Base-by-base conservation (phyloP, 2,329 filamentous ascomycete genomes). In the Sporothrix globosa region DNA sequence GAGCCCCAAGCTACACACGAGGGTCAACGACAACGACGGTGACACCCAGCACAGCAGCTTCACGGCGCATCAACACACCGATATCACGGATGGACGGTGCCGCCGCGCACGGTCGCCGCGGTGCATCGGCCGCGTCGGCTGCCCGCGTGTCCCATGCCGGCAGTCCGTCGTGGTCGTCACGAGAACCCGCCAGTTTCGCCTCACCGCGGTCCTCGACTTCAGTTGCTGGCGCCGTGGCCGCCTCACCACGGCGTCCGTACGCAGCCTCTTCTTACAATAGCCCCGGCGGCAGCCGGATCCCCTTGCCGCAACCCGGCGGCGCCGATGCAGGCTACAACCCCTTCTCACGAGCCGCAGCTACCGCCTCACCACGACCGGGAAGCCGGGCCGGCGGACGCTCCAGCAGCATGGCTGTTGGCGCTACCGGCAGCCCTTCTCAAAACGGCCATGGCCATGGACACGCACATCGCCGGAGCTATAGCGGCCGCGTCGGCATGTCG, bases 171-270 rank as follows among this genome's bases (percentile, higher is more conserved):
- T 75, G 84, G 41, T 78, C 77, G 1, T 72, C 79, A 2, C 78
- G 77, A 21, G 81, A 84, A 44, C 81, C 84, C 2, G 87, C 87
- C 2, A 88, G 86, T 65, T 85, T 84, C 71, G 86, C 87, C 3
- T 82, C 82, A 1, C 79, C 84, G 3, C 81, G 86, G 13, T 83
- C 83, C 2, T 79, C 80, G 5, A 75, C n/a, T 73, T 78, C 21
- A 78, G 78, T 13, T 77, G 78, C 46, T 1, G 14, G 13, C 19
- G 30, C 30, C 63, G 53, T 19, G 4, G 4, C 19, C 30, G 21
- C 39, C 1, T 39, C 54, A 17, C 48, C 24, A 24, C 54, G 21
- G 54, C 65, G 48, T 6, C 65, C 30, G 5, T 48, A 24, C 9
- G 54, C 34, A 17, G 53, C 54, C 5, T 14, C 60, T 13, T 19